A percentile compares a stretch with the other conserved stretches of the same genome.
Conservation (phyloP, 768 basidiomycete genomes). For the Auriscalpium orientale region DNA sequence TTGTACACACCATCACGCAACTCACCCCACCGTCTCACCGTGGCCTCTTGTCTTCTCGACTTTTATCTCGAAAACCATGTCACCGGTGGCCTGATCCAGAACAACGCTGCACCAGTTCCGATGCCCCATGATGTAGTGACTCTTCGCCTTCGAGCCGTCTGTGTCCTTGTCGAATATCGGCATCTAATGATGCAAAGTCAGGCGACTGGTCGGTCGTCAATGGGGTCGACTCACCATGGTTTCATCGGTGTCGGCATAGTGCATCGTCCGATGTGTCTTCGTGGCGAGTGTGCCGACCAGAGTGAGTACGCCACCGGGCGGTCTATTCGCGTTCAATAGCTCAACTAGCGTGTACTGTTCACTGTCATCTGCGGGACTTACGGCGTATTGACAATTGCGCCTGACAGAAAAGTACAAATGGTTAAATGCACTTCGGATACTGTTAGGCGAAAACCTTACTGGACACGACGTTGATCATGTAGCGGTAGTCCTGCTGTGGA, state of each 20-base stretch:
- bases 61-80: slow-evolving; percentile 74
- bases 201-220: not conserved
- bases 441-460: slow-evolving; percentile 36
- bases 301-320: slow-evolving; percentile 63
- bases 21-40: slow-evolving; percentile 77
- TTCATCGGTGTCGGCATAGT: slow-evolving; percentile 78
- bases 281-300: slow-evolving; percentile 76
- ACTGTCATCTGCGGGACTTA: slow-evolving; percentile 27
- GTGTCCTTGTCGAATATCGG: slow-evolving; percentile 75
- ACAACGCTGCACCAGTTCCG: slow-evolving; percentile 81
- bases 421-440: too few species aligned
- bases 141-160: slow-evolving; percentile 66
- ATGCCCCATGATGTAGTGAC: slow-evolving; percentile 77
- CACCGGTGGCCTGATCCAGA: slow-evolving; percentile 49
- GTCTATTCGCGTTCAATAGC: slow-evolving; percentile 23
- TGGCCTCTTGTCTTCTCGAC: slow-evolving; percentile 80
- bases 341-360: too few species aligned
- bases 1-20: slow-evolving; percentile 1
- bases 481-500: slow-evolving; percentile 63
- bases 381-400: slow-evolving; percentile 97
- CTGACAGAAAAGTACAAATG: slow-evolving; percentile 22
- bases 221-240: slow-evolving; percentile 47
- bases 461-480: slow-evolving; percentile 85
- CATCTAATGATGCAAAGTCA: slow-evolving; percentile 33
- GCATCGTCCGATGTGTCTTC: slow-evolving; percentile 83